These are phyloP conservation scores for Chenopodium album DNA, from an alignment of 148 eudicot species.

Conservation along the genomic window DNA sequence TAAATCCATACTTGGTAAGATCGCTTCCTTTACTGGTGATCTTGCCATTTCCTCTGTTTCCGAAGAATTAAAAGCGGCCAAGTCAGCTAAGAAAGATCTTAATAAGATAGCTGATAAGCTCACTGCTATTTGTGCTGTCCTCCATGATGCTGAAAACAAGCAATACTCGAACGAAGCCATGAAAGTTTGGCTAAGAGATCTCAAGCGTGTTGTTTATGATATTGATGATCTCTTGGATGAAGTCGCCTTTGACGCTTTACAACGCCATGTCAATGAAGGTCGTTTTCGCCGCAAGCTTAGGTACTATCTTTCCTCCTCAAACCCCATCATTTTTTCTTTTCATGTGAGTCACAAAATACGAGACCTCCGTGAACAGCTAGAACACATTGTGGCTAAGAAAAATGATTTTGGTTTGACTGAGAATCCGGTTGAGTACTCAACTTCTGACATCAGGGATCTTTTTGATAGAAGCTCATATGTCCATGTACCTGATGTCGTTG, in stretches of 20 bases:
- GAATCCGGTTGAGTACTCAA: not conserved
- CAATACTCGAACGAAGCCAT: not conserved
- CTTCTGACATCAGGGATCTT: too few species aligned
- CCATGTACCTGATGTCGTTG: too few species aligned
- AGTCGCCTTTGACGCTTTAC: slow-evolving; percentile 1
- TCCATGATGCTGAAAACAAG: slow-evolving; percentile 29
- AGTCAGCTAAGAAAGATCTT: slow-evolving; percentile 21
- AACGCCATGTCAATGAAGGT: not conserved
- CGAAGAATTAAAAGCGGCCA: slow-evolving; percentile 6
- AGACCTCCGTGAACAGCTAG: slow-evolving; percentile 14
- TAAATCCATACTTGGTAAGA: slow-evolving; percentile 11
- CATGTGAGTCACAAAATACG: slow-evolving; percentile 19
- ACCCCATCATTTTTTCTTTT: not conserved
- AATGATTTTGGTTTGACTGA: slow-evolving; percentile 23
- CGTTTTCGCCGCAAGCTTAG: not conserved
- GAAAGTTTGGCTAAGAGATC: slow-evolving; percentile 30
- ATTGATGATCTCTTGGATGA: slow-evolving; percentile 17
- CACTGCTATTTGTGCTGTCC: slow-evolving; percentile 2
- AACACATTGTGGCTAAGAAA: slow-evolving; percentile 13
- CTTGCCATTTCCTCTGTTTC: not conserved
- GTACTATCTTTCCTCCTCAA: slow-evolving; percentile 24
- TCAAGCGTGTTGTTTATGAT: slow-evolving; percentile 14
- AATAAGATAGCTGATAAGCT: slow-evolving; percentile 11
- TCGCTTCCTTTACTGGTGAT: not conserved
- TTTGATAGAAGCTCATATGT: too few species aligned